Base-by-base conservation (phyloP, 2,329 filamentous ascomycete species). In the Microcyclospora tardicrescens region DNA sequence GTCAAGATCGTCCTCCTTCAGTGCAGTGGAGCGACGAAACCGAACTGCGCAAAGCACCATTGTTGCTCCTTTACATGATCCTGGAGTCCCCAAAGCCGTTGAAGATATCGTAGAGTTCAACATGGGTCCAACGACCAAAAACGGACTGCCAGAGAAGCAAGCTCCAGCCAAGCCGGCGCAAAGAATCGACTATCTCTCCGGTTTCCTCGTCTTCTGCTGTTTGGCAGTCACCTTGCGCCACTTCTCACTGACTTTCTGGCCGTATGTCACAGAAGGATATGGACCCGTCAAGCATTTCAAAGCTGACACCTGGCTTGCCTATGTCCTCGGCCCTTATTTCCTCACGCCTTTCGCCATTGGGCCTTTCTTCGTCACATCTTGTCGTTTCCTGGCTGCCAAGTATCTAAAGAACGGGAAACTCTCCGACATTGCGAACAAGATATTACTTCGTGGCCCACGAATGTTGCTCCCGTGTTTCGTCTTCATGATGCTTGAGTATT, bases 271-370 rank as follows among this genome's bases (percentile, higher is more conserved):
- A 2, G 41, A 43, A 28, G 43, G 41, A 27, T 38, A 45, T 41
- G 60, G 61, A 27, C 53, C 57, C 0, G 56, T 51, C 10, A 57
- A 51, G 36, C 65, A 68, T 40, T 61, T 65, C 36, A 36, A 47
- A 4, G 62, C 59, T 6, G 65, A 68, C 40, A 50, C 49, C 16
- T 62, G 61, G 57, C 56, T 62, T 2, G 57, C 61, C 27, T 62
- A 61, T 43, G 61, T 63, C 10, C 49, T 68, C 14, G 61, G 60
- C 0, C 59, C 64, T 1, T 67, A 63, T 43, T 47, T 68, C 10
- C 57, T 68, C 28, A 66, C 67, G 27, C 62, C 62, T 32, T 57
- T 67, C 40, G 68, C 64, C 61, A 62, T 69, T 10, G 66, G 66
- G 14, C 62, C 65, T 16, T 69, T 69, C 53, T 64, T 69, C 50